Evolutionary conservation across 1,139 yeast species (phyloP).

Genomic region (Pneumocystis wakefieldiae): DNA sequence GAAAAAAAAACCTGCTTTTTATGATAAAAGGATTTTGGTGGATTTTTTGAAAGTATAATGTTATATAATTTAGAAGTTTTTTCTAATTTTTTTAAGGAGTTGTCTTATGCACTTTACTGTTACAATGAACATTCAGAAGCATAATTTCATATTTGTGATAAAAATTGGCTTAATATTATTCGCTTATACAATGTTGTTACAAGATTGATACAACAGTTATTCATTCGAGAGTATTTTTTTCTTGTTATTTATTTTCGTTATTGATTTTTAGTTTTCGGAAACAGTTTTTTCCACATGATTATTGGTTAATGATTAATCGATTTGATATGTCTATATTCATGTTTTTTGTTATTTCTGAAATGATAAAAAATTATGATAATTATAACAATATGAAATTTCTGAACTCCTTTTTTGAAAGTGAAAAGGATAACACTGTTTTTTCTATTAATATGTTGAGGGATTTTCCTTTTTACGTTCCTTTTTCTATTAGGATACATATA

Average conservation of each 20-base stretch:
- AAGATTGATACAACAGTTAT: constrained; percentile 9
- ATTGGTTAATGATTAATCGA: constrained; percentile 38
- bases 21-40: constrained; percentile 1
- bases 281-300: constrained; percentile 36
- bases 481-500: constrained; percentile 53
- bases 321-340: constrained; percentile 20
- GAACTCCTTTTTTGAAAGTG: constrained; percentile 16
- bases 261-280: constrained; percentile 31
- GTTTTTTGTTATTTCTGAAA: constrained; percentile 27
- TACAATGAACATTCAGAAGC: not conserved
- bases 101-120: not conserved
- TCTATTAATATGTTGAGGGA: constrained; percentile 40
- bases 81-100: not conserved
- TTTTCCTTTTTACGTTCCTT: constrained; percentile 68
- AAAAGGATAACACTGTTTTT: constrained; percentile 19
- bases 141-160: not conserved
- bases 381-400: constrained; percentile 14
- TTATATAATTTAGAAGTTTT: not conserved
- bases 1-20: constrained; percentile 3
- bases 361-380: constrained; percentile 9
- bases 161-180: not conserved
- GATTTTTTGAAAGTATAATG: constrained; percentile 1
- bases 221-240: constrained; percentile 36
- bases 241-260: not conserved
- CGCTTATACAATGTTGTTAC: not conserved